Percentiles rank a stretch among this genome's conserved stretches.
phyloP scores from a whole-genome alignment of 805 yeast genomes.

The Cyberlindnera nakhonratchasimensis region DNA sequence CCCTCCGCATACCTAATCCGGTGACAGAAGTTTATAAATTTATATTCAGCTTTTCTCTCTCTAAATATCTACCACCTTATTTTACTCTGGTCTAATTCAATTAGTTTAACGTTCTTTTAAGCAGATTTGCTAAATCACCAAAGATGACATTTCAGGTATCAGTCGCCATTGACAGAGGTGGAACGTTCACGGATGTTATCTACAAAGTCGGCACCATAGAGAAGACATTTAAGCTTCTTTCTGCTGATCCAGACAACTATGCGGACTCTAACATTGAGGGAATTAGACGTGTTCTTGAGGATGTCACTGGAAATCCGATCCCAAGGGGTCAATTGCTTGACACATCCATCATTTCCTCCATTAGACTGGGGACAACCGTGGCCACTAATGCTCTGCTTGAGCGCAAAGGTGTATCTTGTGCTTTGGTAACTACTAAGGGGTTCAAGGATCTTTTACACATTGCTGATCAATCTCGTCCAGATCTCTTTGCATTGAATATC shows the following conservation, averaged over 20 bases:
- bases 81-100: too few relatives aligned
- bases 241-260: slow-evolving; percentile 46
- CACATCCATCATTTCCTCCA: slow-evolving; percentile 37
- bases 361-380: slow-evolving; percentile 48
- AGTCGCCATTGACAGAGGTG: slow-evolving; percentile 21
- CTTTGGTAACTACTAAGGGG: slow-evolving; percentile 47
- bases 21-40: neutral
- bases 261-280: slow-evolving; percentile 51
- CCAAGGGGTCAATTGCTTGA: slow-evolving; percentile 33
- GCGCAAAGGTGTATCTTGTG: slow-evolving; percentile 48
- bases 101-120: too few relatives aligned
- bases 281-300: slow-evolving; percentile 43
- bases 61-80: neutral
- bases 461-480: slow-evolving; percentile 52
- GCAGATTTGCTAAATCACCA: too few relatives aligned
- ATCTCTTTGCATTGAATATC: slow-evolving; percentile 47
- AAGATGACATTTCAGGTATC: slow-evolving; percentile 17
- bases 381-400: slow-evolving; percentile 54
- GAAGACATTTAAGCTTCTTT: slow-evolving; percentile 40
- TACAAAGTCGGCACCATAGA: slow-evolving; percentile 13
- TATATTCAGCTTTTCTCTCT: neutral
- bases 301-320: slow-evolving; percentile 33
- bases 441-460: slow-evolving; percentile 48
- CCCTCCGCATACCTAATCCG: neutral
- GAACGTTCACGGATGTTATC: slow-evolving; percentile 20